Conservation (phyloP, 1,284 basidiomycete species). For the Cutaneotrichosporon dermatis region DNA sequence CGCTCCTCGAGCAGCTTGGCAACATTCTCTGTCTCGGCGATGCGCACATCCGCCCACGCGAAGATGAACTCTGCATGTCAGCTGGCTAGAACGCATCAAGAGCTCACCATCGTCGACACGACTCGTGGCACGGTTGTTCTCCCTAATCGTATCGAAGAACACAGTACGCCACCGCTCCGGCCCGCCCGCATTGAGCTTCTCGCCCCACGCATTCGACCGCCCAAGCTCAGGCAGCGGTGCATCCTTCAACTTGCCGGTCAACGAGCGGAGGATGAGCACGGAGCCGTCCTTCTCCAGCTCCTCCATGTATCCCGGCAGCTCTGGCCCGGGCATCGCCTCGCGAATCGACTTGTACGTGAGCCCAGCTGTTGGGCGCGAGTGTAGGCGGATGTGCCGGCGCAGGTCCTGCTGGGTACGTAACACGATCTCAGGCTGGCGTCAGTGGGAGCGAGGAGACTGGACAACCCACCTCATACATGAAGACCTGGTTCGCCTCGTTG, state of each 20-base stretch:
- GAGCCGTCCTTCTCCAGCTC: conserved; percentile 37
- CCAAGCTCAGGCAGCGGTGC: conserved; percentile 41
- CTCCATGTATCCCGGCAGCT: conserved; percentile 21
- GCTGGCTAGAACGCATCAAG: background rate
- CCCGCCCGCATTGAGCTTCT: conserved; percentile 33
- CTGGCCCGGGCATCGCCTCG: conserved; percentile 31
- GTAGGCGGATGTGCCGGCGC: conserved; percentile 38
- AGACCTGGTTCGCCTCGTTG: conserved; percentile 41
- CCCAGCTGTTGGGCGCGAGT: conserved; percentile 33
- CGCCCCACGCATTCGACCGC: conserved; percentile 36
- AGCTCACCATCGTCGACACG: conserved; percentile 43
- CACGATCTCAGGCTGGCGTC: conserved; percentile 37
- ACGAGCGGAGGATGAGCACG: conserved; percentile 43
- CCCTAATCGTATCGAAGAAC: conserved; percentile 45
- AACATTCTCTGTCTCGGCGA: conserved; percentile 44
- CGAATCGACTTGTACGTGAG: conserved; percentile 32
- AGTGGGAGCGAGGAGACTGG: background rate
- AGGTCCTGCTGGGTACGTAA: conserved; percentile 33
- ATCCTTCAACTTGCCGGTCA: conserved; percentile 35
- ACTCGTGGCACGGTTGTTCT: conserved; percentile 35
- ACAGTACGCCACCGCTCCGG: conserved; percentile 37
- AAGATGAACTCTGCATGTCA: conserved; percentile 36
- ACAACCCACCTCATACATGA: conserved; percentile 39
- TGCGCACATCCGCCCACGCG: conserved; percentile 45
- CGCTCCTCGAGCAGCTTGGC: conserved; percentile 41